A percentile compares a stretch with the other conserved stretches of the same genome.
These are phyloP conservation scores for Colletotrichum shisoi DNA, from an alignment of 2,329 filamentous ascomycete genomes.

Conservation along the genomic window DNA sequence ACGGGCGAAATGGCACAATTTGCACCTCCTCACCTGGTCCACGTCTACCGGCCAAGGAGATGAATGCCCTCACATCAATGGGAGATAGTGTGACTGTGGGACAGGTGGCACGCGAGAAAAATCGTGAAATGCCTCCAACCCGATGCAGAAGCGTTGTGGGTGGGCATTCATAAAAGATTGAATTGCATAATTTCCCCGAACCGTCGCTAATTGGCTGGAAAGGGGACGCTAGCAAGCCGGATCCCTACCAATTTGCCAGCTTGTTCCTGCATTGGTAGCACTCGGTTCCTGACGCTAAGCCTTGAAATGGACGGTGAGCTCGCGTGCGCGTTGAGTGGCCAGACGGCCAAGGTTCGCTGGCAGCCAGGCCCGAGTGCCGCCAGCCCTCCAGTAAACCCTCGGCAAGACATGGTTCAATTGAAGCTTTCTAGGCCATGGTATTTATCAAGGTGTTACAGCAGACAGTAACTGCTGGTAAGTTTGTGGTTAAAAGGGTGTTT, in stretches of 20 bases:
- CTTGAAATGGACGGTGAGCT: slow-evolving; percentile 17
- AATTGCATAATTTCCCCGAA: slow-evolving; percentile 37
- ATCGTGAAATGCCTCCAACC: slow-evolving; percentile 17
- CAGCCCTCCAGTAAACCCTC: no score
- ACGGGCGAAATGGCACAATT: slow-evolving; percentile 10
- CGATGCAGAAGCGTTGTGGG: slow-evolving; percentile 11
- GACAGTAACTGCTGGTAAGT: no score
- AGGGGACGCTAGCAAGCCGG: background rate
- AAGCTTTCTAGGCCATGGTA: no score
- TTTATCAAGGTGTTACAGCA: no score
- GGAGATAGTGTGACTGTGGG: slow-evolving; percentile 11
- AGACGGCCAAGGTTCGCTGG: slow-evolving; percentile 11
- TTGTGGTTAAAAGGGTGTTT: no score
- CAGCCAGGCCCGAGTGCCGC: background rate
- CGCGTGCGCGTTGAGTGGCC: slow-evolving; percentile 6
- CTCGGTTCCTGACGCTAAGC: slow-evolving; percentile 37
- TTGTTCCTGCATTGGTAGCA: slow-evolving; percentile 19
- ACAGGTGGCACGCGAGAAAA: slow-evolving; percentile 14
- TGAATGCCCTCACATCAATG: background rate
- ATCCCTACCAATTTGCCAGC: background rate
- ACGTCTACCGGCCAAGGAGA: background rate
- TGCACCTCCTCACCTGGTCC: slow-evolving; percentile 7
- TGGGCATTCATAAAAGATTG: slow-evolving; percentile 36
- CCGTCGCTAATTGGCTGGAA: slow-evolving; percentile 16
- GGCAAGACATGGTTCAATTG: no score